These are phyloP conservation scores for Pseudocercospora crystallina DNA, from an alignment of 2,329 filamentous ascomycete genomes.

Conservation along the genomic window DNA sequence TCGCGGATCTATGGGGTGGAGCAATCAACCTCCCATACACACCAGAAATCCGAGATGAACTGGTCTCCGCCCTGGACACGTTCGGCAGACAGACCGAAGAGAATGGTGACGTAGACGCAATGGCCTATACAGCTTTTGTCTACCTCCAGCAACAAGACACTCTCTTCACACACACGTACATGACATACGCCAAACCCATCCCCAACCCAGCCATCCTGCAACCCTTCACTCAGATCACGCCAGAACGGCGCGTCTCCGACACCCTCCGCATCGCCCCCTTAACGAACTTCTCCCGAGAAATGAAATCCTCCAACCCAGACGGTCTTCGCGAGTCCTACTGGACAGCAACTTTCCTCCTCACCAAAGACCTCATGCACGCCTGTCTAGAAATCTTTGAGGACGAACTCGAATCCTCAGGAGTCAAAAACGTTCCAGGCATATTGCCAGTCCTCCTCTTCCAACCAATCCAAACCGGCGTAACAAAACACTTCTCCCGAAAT, in stretches of 20 bases:
- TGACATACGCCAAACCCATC: constrained; percentile 6
- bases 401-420: constrained; percentile 1
- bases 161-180: background rate
- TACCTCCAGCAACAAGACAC: background rate
- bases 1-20: constrained; percentile 18
- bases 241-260: background rate
- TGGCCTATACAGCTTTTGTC: constrained; percentile 6
- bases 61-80: constrained; percentile 1
- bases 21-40: constrained; percentile 13
- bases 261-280: constrained; percentile 3
- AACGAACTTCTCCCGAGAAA: constrained; percentile 8
- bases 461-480: background rate
- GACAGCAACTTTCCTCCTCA: constrained; percentile 9
- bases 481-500: constrained; percentile 6
- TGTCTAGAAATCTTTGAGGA: constrained; percentile 3
- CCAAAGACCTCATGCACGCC: constrained; percentile 1
- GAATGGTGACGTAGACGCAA: constrained; percentile 3
- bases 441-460: constrained; percentile 14
- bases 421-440: constrained; percentile 10
- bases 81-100: constrained; percentile 3
- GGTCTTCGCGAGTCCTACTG: constrained; percentile 16
- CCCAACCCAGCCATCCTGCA: constrained; percentile 7
- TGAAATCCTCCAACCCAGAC: constrained; percentile 7
- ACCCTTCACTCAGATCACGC: constrained; percentile 2
- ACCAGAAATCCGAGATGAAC: too few species aligned